Base-by-base conservation (phyloP, 352 stramenopile species). In the Globisporangium iwayamae region DNA sequence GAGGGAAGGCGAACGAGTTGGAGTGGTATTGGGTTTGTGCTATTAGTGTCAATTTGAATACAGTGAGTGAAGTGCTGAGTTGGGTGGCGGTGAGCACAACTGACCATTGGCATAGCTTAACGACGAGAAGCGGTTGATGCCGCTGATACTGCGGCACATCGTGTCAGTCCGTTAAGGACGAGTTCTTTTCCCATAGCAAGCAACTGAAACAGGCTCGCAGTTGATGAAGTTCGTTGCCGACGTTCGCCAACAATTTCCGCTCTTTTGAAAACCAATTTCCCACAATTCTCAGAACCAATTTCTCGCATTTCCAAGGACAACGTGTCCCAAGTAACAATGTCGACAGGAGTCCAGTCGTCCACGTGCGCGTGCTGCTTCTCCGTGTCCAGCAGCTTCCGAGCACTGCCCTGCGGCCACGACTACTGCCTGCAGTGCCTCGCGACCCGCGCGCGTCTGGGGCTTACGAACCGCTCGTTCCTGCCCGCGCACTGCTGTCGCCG, bases 381-480 rank as follows among this genome's bases (percentile, higher is more conserved):
- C 11, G 25, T 22, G 25, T 55, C 25, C 3, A 39, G 3, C 25
- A 55, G 25, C 48, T 38, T 22, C 14, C 13, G 25, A 38, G 30
- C 14, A 2, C 48, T 55, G 48, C 25, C 48, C 11, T 55, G 48
- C 13, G 48, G 28, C 4, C 82, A 93, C 30, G 36, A 90, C 8
- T 92, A 92, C 60, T 93, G 83, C 50, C 63, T 60, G 4, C 38
- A 66, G 16, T 91, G 85, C 52, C 69, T 93, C 59, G 36, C 56
- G 3, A 89, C 67, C 41, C 77, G 80, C 18, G 86, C 75, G 66
- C 65, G 74, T 10, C 85, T 90, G 72, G 73, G 72, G n/a, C 66
- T 90, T 0, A 62, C 62, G 3, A 79, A 93, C 64, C 79, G 82
- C 72, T 54, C 16, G 10, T 65, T 25, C 78, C 70, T 2, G 70